A percentile compares a stretch with the other conserved stretches of the same genome.
phyloP scores from a whole-genome alignment of 208 protist genomes.

The Crithidia sp. region DNA sequence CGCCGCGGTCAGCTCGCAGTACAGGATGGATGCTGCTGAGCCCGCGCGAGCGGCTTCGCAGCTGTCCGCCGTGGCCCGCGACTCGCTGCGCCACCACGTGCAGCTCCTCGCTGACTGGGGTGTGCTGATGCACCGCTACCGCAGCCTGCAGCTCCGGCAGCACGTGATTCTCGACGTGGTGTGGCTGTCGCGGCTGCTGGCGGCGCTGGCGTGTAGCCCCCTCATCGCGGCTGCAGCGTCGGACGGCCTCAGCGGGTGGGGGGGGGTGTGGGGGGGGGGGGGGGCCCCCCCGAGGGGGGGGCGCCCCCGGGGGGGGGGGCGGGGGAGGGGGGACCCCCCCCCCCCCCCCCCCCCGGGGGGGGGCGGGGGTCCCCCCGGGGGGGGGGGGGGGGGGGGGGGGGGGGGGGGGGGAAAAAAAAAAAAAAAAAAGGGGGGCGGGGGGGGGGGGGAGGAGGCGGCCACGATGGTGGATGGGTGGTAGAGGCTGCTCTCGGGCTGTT shows the following conservation, averaged over 20 bases:
- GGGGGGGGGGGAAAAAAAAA: too few species aligned
- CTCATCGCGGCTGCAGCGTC: constrained; percentile 17
- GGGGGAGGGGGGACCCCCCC: too few species aligned
- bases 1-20: constrained; percentile 44
- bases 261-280: too few species aligned
- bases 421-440: too few species aligned
- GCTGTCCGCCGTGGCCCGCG: constrained; percentile 8
- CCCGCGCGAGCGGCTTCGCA: neutral
- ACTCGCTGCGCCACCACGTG: constrained; percentile 68
- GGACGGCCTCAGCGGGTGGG: constrained; percentile 7
- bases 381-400: too few species aligned
- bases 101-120: constrained; percentile 75
- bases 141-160: constrained; percentile 50
- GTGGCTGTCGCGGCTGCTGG: constrained; percentile 56
- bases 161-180: constrained; percentile 69
- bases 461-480: too few species aligned
- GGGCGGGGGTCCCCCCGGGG: too few species aligned
- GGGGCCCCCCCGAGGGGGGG: too few species aligned
- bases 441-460: too few species aligned
- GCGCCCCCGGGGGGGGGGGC: too few species aligned
- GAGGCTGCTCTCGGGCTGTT: constrained; percentile 29
- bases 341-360: too few species aligned
- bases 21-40: constrained; percentile 19
- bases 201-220: constrained; percentile 35
- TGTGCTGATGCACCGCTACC: constrained; percentile 64